Evolutionary conservation across 345 rosid species (phyloP), one percentile per base, ranked within the genome.

Genomic region (Moringa oleifera): DNA sequence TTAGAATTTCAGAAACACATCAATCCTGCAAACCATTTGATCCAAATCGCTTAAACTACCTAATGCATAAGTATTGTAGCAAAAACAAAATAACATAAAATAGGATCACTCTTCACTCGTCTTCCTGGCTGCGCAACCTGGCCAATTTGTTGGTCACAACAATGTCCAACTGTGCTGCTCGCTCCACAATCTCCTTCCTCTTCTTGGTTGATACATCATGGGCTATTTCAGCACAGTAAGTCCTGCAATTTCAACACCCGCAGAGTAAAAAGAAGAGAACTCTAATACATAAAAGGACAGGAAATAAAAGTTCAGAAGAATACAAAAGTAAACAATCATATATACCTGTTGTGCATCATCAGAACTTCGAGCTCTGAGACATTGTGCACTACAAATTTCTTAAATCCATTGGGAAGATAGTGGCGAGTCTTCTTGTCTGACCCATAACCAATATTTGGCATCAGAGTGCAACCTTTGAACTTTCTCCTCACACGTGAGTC

Each of bases 401-500:
- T 85, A 57, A 85, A 83, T 22, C 91, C 84, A 25, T 85, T 85
- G 28, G 91, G 91, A 46, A 83, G 88, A 66, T 74, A 85, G 76
- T 85, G 86, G 52, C 88, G 83, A 2, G 88, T 85, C 61, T 77
- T 85, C 83, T 77, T 83, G 77, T 83, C 86, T 0, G 84, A 68
- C 20, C 85, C 88, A 60, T 85, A 85, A 53, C 88, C 91, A 62
- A 85, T 77, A 59, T 85, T 83, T 25, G 88, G 91, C 88, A 85
- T 85, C 64, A 85, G 25, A 36, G 81, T 71, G 67, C 75, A 65
- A 71, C 91, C 91, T 55, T 86, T 86, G 76, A 86, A 86, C 80
- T 83, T 86, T 57, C 91, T 83, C 76, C 91, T 77, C 53, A 83
- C 86, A 61, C 91, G 84, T 18, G 91, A 86, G 73, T 85, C 88